These are phyloP conservation scores for Candolleomyces aberdarensis DNA, from an alignment of 768 basidiomycete genomes.

Conservation along the genomic window DNA sequence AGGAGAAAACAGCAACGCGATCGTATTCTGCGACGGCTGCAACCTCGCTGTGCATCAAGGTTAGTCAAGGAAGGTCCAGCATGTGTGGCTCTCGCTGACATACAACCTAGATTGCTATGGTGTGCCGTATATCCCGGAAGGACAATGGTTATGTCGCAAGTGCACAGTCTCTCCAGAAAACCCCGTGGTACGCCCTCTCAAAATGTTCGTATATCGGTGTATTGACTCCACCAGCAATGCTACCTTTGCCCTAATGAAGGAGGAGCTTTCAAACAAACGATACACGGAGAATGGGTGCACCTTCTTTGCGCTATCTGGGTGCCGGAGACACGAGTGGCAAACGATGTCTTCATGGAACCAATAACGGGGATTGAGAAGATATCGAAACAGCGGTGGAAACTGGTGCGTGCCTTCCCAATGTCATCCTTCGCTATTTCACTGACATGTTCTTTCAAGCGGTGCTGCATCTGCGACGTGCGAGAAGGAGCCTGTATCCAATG, in stretches of 20 bases:
- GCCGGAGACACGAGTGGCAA: constrained; percentile 88
- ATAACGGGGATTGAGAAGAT: constrained; percentile 87
- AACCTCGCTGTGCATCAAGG: constrained; percentile 99
- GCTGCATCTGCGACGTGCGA: constrained; percentile 42
- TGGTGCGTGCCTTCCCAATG: constrained; percentile 50
- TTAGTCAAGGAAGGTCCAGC: constrained; percentile 26
- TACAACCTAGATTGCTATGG: constrained; percentile 85
- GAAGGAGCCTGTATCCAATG: constrained; percentile 95
- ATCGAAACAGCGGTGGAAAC: constrained; percentile 88
- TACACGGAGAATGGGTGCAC: constrained; percentile 91
- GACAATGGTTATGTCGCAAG: constrained; percentile 98
- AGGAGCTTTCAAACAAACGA: constrained; percentile 97
- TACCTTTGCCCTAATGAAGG: constrained; percentile 96
- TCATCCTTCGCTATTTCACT: not conserved
- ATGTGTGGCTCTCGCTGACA: not conserved
- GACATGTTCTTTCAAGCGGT: constrained; percentile 32
- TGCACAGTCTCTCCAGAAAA: constrained; percentile 97
- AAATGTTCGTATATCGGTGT: not conserved
- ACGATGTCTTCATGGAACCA: constrained; percentile 98
- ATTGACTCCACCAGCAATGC: constrained; percentile 60
- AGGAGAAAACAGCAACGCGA: constrained; percentile 97
- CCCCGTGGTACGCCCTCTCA: constrained; percentile 68
- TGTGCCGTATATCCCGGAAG: constrained; percentile 98
- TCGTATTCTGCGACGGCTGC: constrained; percentile 99
- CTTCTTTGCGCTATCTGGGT: constrained; percentile 97